phyloP scores from a whole-genome alignment of 345 rosid species.

The Eucalyptus polyanthemos region DNA sequence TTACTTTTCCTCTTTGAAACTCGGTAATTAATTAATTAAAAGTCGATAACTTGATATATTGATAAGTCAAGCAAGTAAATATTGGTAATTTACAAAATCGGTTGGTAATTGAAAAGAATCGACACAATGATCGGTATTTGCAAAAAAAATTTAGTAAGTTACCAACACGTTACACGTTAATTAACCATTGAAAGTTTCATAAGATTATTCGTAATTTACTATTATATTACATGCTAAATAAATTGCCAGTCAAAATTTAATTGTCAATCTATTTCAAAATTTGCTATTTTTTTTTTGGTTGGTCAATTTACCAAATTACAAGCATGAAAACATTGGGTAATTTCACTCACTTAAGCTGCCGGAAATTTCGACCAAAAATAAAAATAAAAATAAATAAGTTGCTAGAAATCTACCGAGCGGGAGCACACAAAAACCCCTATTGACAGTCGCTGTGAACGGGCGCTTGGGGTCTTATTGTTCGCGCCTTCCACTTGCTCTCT shows the following conservation, averaged over 20 bases:
- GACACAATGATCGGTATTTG: accelerated
- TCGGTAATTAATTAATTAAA: background rate
- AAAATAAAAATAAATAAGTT: no score
- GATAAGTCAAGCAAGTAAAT: background rate
- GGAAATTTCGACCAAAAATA: no score
- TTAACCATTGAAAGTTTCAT: accelerated
- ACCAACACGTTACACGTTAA: accelerated
- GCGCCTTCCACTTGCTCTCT: no score
- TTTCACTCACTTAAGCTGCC: background rate
- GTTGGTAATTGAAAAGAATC: background rate
- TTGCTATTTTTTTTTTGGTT: no score
- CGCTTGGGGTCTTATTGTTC: no score
- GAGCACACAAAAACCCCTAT: no score
- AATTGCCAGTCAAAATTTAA: background rate
- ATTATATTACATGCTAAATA: background rate
- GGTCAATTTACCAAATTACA: background rate
- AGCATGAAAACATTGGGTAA: background rate
- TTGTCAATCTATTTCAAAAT: background rate
- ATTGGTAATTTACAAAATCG: background rate
- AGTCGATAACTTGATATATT: background rate
- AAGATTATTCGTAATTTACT: background rate
- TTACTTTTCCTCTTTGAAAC: background rate
- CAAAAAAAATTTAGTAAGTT: no score
- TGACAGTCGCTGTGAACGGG: no score
- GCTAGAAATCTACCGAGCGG: background rate